Evolutionary conservation across 2,329 filamentous ascomycete genomes (phyloP).

Genomic region (Cryphonectria carpinicola): DNA sequence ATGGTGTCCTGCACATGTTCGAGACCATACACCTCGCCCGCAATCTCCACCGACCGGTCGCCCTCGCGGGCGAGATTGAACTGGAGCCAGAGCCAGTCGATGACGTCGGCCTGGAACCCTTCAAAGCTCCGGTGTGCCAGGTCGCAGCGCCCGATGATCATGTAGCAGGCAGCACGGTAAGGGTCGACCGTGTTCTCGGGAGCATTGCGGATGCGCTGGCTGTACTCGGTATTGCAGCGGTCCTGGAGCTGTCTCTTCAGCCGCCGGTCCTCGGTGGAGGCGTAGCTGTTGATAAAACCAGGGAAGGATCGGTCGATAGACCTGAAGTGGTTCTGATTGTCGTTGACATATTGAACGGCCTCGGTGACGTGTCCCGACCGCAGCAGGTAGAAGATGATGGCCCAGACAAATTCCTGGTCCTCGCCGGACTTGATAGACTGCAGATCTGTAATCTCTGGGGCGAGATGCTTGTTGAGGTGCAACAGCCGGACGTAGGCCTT

Average conservation of each 20-base stretch:
- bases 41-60: slow-evolving; percentile 65
- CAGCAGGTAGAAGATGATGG: slow-evolving; percentile 88
- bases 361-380: slow-evolving; percentile 83
- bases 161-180: slow-evolving; percentile 96
- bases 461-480: slow-evolving; percentile 79
- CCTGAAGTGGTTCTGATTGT: slow-evolving; percentile 79
- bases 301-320: slow-evolving; percentile 90
- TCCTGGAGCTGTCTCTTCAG: slow-evolving; percentile 80
- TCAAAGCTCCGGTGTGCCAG: slow-evolving; percentile 67
- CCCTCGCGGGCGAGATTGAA: slow-evolving; percentile 71
- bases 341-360: slow-evolving; percentile 83
- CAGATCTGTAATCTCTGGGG: slow-evolving; percentile 77
- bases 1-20: slow-evolving; percentile 77
- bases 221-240: slow-evolving; percentile 88
- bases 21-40: slow-evolving; percentile 67
- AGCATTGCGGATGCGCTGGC: slow-evolving; percentile 80
- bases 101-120: slow-evolving; percentile 65
- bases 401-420: slow-evolving; percentile 88
- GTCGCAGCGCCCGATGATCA: slow-evolving; percentile 85
- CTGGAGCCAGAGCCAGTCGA: slow-evolving; percentile 75
- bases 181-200: slow-evolving; percentile 89
- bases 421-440: slow-evolving; percentile 54
- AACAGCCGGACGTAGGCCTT: slow-evolving; percentile 88
- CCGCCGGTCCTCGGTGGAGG: slow-evolving; percentile 73
- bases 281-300: slow-evolving; percentile 84